phyloP scores from a whole-genome alignment of 1,284 basidiomycete species.

The Meripilus lineatus region DNA sequence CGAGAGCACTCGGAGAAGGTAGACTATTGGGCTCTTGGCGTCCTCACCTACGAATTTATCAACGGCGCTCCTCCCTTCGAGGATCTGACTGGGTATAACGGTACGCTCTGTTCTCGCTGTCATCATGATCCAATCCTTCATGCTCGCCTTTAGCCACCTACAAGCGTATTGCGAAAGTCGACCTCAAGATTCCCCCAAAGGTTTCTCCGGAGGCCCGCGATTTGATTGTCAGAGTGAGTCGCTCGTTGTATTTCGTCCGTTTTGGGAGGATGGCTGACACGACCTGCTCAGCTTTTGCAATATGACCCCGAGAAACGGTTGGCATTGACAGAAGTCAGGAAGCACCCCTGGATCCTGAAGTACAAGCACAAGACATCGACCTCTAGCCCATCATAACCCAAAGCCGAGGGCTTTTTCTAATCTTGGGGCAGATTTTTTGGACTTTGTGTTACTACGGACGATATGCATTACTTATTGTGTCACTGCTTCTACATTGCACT shows the following conservation, averaged over 20 bases:
- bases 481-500: no score
- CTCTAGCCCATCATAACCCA: no score
- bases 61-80: conserved; percentile 94
- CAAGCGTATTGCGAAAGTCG: conserved; percentile 77
- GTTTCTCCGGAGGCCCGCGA: conserved; percentile 67
- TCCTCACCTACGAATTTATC: conserved; percentile 94
- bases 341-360: conserved; percentile 92
- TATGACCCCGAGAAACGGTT: conserved; percentile 84
- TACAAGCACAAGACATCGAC: no score
- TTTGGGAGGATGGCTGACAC: neutral
- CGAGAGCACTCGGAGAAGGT: conserved; percentile 85
- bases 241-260: conserved; percentile 14
- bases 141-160: conserved; percentile 74
- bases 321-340: conserved; percentile 74
- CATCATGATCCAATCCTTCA: no score
- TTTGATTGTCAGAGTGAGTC: conserved; percentile 52
- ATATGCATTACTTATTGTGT: no score
- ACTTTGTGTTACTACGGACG: no score
- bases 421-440: no score
- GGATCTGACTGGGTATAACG: conserved; percentile 71
- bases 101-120: conserved; percentile 36
- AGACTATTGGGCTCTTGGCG: conserved; percentile 96
- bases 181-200: conserved; percentile 69
- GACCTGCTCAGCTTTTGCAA: conserved; percentile 75
- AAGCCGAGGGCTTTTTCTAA: no score